Conservation (phyloP, 441 rosid genomes). For the Arabidopsis hybrid region DNA sequence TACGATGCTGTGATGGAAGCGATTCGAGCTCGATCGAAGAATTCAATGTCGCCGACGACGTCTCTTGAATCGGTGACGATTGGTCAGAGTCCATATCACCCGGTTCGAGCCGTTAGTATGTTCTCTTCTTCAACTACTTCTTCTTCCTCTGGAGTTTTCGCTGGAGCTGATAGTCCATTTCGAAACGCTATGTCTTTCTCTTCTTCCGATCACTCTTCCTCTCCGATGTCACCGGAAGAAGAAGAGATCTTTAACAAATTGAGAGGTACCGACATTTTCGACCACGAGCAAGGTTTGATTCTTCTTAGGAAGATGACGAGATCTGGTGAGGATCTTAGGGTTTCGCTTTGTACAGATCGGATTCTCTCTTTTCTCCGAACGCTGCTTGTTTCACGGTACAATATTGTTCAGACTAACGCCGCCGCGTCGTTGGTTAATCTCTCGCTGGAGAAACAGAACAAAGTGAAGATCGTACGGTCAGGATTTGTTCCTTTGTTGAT, state of each 20-base stretch:
- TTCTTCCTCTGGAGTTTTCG: slow-evolving; percentile 51
- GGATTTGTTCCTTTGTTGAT: slow-evolving; percentile 63
- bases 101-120: slow-evolving; percentile 72
- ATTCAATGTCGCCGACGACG: slow-evolving; percentile 60
- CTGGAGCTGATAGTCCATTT: slow-evolving; percentile 36
- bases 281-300: slow-evolving; percentile 60
- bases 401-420: slow-evolving; percentile 64
- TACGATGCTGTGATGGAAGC: slow-evolving; percentile 72
- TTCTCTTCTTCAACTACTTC: slow-evolving; percentile 50
- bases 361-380: slow-evolving; percentile 54
- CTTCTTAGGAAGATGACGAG: slow-evolving; percentile 57
- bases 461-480: slow-evolving; percentile 63
- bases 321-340: slow-evolving; percentile 53
- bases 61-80: slow-evolving; percentile 78
- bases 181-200: slow-evolving; percentile 50
- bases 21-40: slow-evolving; percentile 52
- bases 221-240: slow-evolving; percentile 53
- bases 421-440: slow-evolving; percentile 69
- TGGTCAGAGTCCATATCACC: slow-evolving; percentile 57
- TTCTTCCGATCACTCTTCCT: slow-evolving; percentile 48
- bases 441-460: slow-evolving; percentile 65
- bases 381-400: slow-evolving; percentile 56
- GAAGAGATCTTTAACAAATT: slow-evolving; percentile 53
- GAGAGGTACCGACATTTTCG: slow-evolving; percentile 49
- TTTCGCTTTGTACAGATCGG: slow-evolving; percentile 55